Base-by-base conservation (phyloP, 1,284 basidiomycete species). In the Takashimella koratensis region DNA sequence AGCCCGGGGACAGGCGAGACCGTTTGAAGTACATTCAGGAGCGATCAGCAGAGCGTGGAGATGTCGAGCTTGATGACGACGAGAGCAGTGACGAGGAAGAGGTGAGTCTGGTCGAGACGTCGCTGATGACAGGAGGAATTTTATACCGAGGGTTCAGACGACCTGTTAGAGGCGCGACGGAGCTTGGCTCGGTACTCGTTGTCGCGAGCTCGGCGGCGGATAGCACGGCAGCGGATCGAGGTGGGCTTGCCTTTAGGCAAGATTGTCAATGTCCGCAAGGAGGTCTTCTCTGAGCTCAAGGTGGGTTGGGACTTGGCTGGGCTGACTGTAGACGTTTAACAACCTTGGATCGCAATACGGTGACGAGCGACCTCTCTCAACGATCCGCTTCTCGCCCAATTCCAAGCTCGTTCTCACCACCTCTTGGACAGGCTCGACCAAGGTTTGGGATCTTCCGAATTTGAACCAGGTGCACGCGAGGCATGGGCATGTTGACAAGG, bases 331-430 rank as follows among this genome's bases (percentile, higher is more conserved):
- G 88, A 87, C 85, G 70, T 94, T 88, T 73, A 82, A 86, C 45
- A 95, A 91, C 65, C 83, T 98, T 44, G 96, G 96, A 23, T 97
- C 95, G 0, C 96, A 98, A 80, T 92, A 98, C 63, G 95, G 93
- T 48, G 96, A 97, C 70, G 92, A 96, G 60, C 83, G 96, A 47
- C 93, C 95, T 1, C 84, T 98, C 58, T 89, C 92, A 1, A 86
- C 90, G 76, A 90, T 97, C 25, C 86, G 96, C 22, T 98, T 98
- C 74, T 86, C 95, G 1, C 96, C 96, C 4, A 88, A 97, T 71
- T 88, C 87, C 62, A 77, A 88, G 67, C 81, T 90, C 44, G 80
- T 98, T 24, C 89, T 92, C 1, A 96, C 95, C 0, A 92, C 87
- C 3, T 91, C 90, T 63, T 99, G 96, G 96, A 90, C 93, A 11